Conservation (phyloP, 2,329 filamentous ascomycete species). For the Fusarium sp. region DNA sequence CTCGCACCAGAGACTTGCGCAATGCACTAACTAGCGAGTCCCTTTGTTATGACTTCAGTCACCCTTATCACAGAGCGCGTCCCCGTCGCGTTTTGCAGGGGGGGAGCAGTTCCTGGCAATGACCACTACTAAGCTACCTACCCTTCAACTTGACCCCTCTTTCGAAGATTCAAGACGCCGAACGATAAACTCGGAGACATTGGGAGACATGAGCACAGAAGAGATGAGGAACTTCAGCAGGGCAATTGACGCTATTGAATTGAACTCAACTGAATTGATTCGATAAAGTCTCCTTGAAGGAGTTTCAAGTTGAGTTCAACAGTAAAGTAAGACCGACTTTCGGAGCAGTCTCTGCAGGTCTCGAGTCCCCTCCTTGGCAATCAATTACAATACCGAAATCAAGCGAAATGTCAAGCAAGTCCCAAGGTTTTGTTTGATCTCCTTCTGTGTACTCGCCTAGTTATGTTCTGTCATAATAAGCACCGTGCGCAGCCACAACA, state of each 20-base stretch:
- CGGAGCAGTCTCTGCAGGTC: too few species aligned
- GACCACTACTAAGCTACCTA: too few species aligned
- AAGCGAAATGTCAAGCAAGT: neutral
- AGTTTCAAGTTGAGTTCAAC: slow-evolving; percentile 1
- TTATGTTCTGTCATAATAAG: slow-evolving; percentile 17
- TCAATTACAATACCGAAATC: neutral
- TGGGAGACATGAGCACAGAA: slow-evolving; percentile 31
- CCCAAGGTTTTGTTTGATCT: neutral
- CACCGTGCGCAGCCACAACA: slow-evolving; percentile 27
- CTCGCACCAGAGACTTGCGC: neutral
- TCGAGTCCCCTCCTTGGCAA: neutral
- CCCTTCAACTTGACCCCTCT: slow-evolving; percentile 27
- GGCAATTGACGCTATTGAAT: slow-evolving; percentile 32
- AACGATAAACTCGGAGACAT: slow-evolving; percentile 26
- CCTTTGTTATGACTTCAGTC: slow-evolving; percentile 41
- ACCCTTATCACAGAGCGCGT: slow-evolving; percentile 29
- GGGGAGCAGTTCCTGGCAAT: slow-evolving; percentile 13
- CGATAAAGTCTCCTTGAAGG: neutral
- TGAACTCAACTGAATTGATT: slow-evolving; percentile 5
- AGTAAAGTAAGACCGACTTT: neutral
- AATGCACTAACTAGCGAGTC: slow-evolving; percentile 32
- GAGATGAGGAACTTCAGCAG: slow-evolving; percentile 35
- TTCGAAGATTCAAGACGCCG: neutral
- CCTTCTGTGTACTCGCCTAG: neutral
- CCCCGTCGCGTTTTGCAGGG: slow-evolving; percentile 28